Conservation (phyloP, 768 basidiomycete species). For the Kwoniella botswanensis region DNA sequence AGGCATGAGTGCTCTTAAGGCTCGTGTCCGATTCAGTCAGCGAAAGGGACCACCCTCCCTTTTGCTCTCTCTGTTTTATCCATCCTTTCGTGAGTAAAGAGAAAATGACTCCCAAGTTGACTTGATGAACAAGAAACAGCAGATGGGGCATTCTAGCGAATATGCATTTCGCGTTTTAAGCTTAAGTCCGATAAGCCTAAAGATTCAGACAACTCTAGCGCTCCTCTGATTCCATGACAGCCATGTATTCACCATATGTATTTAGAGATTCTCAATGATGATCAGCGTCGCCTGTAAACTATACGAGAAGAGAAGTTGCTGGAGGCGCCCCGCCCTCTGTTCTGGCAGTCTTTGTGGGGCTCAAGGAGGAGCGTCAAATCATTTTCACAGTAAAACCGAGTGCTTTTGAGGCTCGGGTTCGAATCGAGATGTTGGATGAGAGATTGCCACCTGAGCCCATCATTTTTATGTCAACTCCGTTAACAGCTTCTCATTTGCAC, state of each 20-base stretch:
- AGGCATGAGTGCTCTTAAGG: not conserved
- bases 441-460: not conserved
- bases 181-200: not conserved
- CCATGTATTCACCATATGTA: too few relatives aligned
- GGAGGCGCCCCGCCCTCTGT: not conserved
- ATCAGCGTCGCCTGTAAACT: too few relatives aligned
- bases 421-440: not conserved
- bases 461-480: not conserved
- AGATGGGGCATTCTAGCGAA: too few relatives aligned
- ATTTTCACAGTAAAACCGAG: not conserved
- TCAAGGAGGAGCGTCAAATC: not conserved
- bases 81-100: too few relatives aligned
- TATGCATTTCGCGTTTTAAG: not conserved
- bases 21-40: conserved; percentile 5
- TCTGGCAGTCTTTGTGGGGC: not conserved
- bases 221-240: too few relatives aligned
- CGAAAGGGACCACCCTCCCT: not conserved
- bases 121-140: too few relatives aligned
- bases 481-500: too few relatives aligned
- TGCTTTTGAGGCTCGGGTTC: not conserved
- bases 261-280: too few relatives aligned
- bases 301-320: too few relatives aligned
- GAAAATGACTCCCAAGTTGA: too few relatives aligned
- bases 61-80: not conserved
- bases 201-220: too few relatives aligned